A percentile compares a stretch with the other conserved stretches of the same genome.
phyloP scores from a whole-genome alignment of 2,329 filamentous ascomycete genomes.

The Cytospora schulzeri region DNA sequence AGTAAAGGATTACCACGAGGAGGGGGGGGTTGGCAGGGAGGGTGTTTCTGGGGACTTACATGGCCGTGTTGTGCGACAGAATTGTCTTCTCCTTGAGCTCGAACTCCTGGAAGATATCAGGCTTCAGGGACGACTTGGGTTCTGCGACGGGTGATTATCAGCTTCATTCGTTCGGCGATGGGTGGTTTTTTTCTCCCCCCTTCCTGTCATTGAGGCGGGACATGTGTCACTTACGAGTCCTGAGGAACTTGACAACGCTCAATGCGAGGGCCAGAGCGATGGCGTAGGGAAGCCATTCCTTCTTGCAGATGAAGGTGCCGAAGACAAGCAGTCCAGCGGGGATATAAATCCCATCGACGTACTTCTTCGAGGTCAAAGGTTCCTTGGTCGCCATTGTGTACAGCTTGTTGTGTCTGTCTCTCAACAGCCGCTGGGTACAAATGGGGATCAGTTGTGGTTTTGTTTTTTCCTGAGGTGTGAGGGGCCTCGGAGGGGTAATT shows the following conservation, averaged over 20 bases:
- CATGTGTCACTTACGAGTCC: slow-evolving; percentile 60
- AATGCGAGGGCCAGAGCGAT: slow-evolving; percentile 66
- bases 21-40: not conserved
- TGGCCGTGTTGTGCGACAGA: slow-evolving; percentile 97
- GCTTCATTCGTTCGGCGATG: slow-evolving; percentile 3
- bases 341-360: slow-evolving; percentile 80
- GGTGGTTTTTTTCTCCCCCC: not conserved
- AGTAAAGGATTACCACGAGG: not conserved
- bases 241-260: slow-evolving; percentile 71
- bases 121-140: slow-evolving; percentile 81
- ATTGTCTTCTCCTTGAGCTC: slow-evolving; percentile 92
- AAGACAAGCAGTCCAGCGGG: slow-evolving; percentile 78
- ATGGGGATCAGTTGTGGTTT: not conserved
- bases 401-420: not conserved
- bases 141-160: slow-evolving; percentile 48
- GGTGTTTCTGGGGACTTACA: slow-evolving; percentile 57
- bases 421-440: not conserved
- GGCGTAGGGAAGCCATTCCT: slow-evolving; percentile 74
- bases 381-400: slow-evolving; percentile 27
- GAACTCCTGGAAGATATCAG: slow-evolving; percentile 86
- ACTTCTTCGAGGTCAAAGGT: slow-evolving; percentile 53
- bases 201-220: not conserved
- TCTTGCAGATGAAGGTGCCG: slow-evolving; percentile 77
- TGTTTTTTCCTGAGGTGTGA: not conserved
- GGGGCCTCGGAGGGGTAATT: not conserved